phyloP scores from a whole-genome alignment of 495 filamentous ascomycete genomes.

The Aeminium ludgeri region DNA sequence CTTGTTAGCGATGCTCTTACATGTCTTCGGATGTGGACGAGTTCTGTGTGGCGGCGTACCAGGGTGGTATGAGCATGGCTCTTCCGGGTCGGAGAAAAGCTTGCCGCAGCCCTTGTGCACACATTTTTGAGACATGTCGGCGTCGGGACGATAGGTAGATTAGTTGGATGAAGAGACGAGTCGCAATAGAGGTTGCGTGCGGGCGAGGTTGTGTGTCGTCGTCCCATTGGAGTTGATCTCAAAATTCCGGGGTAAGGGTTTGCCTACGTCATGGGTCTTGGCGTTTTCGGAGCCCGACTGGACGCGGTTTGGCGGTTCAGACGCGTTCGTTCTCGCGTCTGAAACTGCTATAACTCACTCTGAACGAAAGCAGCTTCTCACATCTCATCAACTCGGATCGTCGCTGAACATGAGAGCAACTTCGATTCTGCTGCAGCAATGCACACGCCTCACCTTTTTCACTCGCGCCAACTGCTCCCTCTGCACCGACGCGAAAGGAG shows the following conservation, averaged over 20 bases:
- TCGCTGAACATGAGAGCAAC: constrained; percentile 8
- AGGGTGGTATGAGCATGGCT: constrained; percentile 81
- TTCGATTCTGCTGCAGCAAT: constrained; percentile 25
- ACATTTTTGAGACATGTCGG: no score
- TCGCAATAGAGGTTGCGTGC: background rate
- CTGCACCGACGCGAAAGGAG: constrained; percentile 57
- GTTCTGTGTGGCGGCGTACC: constrained; percentile 43
- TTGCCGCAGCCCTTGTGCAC: constrained; percentile 94
- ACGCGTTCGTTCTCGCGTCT: no score
- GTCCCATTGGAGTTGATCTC: background rate
- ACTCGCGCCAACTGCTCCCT: constrained; percentile 64
- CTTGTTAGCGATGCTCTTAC: background rate
- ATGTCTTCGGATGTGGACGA: background rate
- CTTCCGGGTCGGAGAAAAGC: constrained; percentile 62
- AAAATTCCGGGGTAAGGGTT: no score
- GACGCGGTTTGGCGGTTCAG: no score
- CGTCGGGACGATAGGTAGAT: no score
- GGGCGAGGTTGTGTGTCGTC: background rate
- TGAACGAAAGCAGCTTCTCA: no score
- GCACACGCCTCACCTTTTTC: constrained; percentile 63
- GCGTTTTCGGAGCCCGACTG: no score
- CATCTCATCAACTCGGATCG: background rate
- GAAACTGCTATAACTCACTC: background rate
- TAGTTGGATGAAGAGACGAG: no score
- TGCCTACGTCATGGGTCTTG: no score